Evolutionary conservation across 164 flowering plant species (phyloP).

Genomic region (Chimonanthus salicifolius): DNA sequence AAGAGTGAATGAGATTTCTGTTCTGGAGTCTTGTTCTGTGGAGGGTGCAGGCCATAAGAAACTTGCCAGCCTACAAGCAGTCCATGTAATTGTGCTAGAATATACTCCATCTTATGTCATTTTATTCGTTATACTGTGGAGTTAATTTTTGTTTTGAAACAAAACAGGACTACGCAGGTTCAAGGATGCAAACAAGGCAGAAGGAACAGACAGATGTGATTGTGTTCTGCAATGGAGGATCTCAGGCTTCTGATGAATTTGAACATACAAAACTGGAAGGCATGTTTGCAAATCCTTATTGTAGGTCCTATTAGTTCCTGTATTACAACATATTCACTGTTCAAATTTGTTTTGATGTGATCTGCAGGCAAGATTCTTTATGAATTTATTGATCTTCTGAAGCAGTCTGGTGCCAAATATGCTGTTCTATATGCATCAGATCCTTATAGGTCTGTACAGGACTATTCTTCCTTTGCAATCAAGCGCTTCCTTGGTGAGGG

Average conservation of each 20-base stretch:
- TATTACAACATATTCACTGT: neutral
- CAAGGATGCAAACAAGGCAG: slow-evolving; percentile 38
- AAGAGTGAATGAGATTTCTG: slow-evolving; percentile 37
- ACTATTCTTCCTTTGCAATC: slow-evolving; percentile 37
- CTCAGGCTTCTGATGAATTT: slow-evolving; percentile 24
- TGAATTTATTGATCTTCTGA: slow-evolving; percentile 56
- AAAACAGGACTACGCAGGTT: slow-evolving; percentile 55
- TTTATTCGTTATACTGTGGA: neutral
- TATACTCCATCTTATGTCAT: neutral
- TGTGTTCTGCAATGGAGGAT: slow-evolving; percentile 50
- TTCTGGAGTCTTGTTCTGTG: slow-evolving; percentile 54
- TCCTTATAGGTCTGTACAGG: slow-evolving; percentile 40
- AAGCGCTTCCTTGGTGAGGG: slow-evolving; percentile 73
- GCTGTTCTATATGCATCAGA: slow-evolving; percentile 76
- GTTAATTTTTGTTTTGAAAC: neutral
- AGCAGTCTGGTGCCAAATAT: slow-evolving; percentile 58
- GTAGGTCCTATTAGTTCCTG: neutral
- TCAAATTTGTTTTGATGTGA: slow-evolving; percentile 9
- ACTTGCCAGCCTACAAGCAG: slow-evolving; percentile 45
- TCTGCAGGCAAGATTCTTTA: slow-evolving; percentile 58
- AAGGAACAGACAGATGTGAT: slow-evolving; percentile 49
- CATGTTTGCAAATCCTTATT: slow-evolving; percentile 17
- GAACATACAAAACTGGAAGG: slow-evolving; percentile 48
- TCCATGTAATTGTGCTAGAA: slow-evolving; percentile 40
- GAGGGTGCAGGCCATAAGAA: slow-evolving; percentile 41